Evolutionary conservation across 2,329 filamentous ascomycete genomes (phyloP), one percentile per base, ranked within the genome.

Genomic region (Sclerotinia glacialis): DNA sequence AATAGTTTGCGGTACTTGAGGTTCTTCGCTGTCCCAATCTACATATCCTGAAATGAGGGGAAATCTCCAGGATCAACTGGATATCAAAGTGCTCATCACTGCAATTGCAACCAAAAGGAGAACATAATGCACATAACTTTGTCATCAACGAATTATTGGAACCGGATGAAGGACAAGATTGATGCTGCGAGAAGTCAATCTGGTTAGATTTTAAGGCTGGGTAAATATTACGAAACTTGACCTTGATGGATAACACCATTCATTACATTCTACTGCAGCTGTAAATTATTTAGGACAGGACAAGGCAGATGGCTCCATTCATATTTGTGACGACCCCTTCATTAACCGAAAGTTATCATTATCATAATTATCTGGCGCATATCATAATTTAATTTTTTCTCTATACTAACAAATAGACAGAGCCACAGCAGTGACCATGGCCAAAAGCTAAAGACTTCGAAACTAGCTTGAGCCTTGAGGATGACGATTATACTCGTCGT

Each of bases 41-140:
- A 46, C 63, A 67, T 58, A 56, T 34, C 46, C 26, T 53, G 54
- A 58, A 65, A 67, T 68, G 69, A 68, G 69, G 66, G 69, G 69
- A 67, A 70, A 49, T 34, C 31, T 49, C 53, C 23, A 59, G 62
- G 62, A 50, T 50, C 42, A 28, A 65, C 31, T 47, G 18, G 23
- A 26, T 59, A 66, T 54, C 60, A 58, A 56, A 34, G 37, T 52
- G 26, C 23, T 65, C 59, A 65, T 70, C 47, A 63, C 58, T 67
- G 69, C 67, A 68, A 63, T 53, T 49, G n/a, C 53, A 47, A 49
- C 64, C 65, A 44, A 46, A 69, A 62, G 42, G n/a, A 69, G 67
- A 65, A 67, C 66, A 61, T 40, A 23, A 64, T 47, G 61, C 59
- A 63, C 16, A 64, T 58, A 16, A 37, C 54, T 54, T 53, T 59